Evolutionary conservation across 345 rosid genomes (phyloP).

Genomic region (Cardiospermum halicacabum): DNA sequence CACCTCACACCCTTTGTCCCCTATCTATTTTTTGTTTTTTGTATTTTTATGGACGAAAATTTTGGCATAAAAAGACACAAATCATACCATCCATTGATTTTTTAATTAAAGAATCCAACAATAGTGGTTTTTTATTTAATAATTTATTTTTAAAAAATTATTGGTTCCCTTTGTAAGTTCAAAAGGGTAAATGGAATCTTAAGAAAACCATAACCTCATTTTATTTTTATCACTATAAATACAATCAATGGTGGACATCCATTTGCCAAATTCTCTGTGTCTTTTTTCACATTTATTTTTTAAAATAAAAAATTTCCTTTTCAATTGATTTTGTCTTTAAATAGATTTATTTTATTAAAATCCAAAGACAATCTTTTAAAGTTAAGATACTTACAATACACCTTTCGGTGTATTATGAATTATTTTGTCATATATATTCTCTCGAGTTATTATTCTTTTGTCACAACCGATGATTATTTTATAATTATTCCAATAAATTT

Average conservation of each 20-base stretch:
- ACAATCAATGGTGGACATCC: conserved; percentile 10
- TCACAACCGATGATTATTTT: neutral
- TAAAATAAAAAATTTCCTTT: neutral
- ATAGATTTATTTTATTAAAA: neutral
- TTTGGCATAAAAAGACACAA: conserved; percentile 7
- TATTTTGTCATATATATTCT: neutral
- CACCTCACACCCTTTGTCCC: conserved; percentile 15
- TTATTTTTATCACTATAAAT: too few relatives aligned
- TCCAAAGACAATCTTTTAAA: neutral
- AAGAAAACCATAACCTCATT: conserved; percentile 14
- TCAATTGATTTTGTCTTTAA: too few relatives aligned
- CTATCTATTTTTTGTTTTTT: conserved; percentile 2
- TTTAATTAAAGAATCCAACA: neutral
- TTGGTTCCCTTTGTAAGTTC: conserved; percentile 3
- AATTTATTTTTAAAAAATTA: neutral
- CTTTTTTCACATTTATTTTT: neutral
- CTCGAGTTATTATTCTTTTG: neutral
- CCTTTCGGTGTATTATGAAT: neutral
- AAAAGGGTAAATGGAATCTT: conserved; percentile 18
- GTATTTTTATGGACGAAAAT: neutral
- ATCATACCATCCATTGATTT: neutral
- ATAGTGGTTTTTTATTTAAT: conserved; percentile 1
- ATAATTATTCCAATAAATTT: neutral
- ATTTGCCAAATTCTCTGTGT: neutral
- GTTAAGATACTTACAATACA: neutral